Conservation (phyloP, 2,329 filamentous ascomycete species). For the Trichothecium sympodiale region DNA sequence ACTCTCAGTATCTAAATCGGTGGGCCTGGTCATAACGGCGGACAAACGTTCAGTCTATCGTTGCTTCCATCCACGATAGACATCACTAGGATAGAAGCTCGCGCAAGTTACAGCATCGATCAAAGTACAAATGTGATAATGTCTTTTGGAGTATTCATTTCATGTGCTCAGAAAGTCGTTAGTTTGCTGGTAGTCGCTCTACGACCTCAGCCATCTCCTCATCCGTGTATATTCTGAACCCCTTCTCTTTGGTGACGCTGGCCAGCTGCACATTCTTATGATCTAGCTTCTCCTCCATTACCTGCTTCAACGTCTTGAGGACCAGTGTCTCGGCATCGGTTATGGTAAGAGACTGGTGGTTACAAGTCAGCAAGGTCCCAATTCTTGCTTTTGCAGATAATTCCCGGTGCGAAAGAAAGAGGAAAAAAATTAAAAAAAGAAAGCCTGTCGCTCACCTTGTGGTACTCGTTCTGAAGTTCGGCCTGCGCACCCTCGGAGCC, state of each 20-base stretch:
- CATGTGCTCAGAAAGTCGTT: conserved; percentile 8
- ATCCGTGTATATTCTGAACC: conserved; percentile 97
- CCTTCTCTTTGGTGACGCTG: conserved; percentile 94
- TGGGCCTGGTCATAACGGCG: too few species aligned
- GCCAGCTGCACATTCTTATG: conserved; percentile 97
- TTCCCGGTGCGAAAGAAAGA: too few species aligned
- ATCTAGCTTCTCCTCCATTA: conserved; percentile 99
- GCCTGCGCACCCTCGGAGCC: conserved; percentile 96
- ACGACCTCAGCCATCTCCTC: conserved; percentile 95
- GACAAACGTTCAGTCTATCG: too few species aligned
- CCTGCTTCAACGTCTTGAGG: conserved; percentile 96
- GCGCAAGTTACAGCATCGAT: too few species aligned
- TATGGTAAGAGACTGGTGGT: conserved; percentile 67
- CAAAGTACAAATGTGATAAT: too few species aligned
- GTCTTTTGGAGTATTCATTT: too few species aligned
- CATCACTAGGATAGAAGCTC: too few species aligned
- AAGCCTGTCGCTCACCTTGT: conserved; percentile 49
- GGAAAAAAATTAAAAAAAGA: conserved; percentile 8
- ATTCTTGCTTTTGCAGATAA: too few species aligned
- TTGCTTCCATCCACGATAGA: too few species aligned
- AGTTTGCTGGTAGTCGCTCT: conserved; percentile 64
- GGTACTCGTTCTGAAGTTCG: conserved; percentile 96
- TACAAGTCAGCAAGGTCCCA: conserved; percentile 1
- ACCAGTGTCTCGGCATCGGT: conserved; percentile 89
- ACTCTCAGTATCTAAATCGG: too few species aligned